Percentiles rank a stretch among this genome's conserved stretches.
Conservation (phyloP, 768 basidiomycete genomes). For the Calocera cornea region DNA sequence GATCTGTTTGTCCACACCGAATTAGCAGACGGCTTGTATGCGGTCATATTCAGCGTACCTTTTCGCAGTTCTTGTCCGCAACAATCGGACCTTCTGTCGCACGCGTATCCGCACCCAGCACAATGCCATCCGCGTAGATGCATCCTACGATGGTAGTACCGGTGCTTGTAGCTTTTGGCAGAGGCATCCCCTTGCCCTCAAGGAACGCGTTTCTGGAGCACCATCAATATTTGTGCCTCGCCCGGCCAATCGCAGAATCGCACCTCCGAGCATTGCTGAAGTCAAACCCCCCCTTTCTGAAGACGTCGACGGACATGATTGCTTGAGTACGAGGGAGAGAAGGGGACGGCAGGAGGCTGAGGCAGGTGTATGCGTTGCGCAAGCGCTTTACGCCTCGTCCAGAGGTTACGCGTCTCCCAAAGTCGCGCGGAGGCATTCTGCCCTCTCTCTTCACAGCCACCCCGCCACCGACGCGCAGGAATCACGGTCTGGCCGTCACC, state of each 20-base stretch:
- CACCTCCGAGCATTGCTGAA: slow-evolving; percentile 2
- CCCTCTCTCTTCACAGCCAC: not conserved
- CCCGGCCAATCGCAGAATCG: not conserved
- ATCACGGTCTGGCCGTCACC: not conserved
- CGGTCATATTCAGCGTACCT: slow-evolving; percentile 39
- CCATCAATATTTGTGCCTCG: not conserved
- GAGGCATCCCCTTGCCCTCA: slow-evolving; percentile 49
- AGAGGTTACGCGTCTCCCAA: slow-evolving; percentile 2
- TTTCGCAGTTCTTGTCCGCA: slow-evolving; percentile 99
- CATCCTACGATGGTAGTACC: slow-evolving; percentile 98
- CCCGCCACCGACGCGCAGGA: not conserved
- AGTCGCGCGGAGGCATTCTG: slow-evolving; percentile 1
- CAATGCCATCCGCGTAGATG: slow-evolving; percentile 80
- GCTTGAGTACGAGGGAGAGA: not conserved
- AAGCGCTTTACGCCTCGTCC: not conserved
- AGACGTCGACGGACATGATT: not conserved
- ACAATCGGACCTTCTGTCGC: slow-evolving; percentile 91
- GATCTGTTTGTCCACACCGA: slow-evolving; percentile 41
- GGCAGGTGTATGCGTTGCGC: slow-evolving; percentile 2
- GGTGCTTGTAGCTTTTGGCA: slow-evolving; percentile 79
- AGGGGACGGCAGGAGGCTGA: not conserved
- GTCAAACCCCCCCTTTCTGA: not conserved
- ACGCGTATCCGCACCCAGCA: slow-evolving; percentile 91
- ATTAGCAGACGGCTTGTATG: not conserved
- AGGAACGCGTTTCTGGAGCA: slow-evolving; percentile 52